A percentile compares a stretch with the other conserved stretches of the same genome.
phyloP scores from a whole-genome alignment of 352 stramenopile species.

The Phytophthora rubi region DNA sequence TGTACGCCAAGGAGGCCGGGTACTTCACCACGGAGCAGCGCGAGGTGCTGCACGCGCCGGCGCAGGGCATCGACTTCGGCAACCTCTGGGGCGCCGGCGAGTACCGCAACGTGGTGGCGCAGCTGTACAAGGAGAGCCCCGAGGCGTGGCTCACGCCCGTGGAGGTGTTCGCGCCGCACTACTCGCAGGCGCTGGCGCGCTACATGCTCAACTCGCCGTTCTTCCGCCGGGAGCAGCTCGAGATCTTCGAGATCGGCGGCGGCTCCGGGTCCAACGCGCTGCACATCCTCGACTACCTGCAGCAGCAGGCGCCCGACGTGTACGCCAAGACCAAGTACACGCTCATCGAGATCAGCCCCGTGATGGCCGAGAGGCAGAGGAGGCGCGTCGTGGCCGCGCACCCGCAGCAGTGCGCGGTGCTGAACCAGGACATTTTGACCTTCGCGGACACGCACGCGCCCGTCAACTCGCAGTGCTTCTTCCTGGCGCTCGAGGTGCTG shows the following conservation, averaged over 20 bases:
- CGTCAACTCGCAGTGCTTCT: conserved; percentile 70
- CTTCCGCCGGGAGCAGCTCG: conserved; percentile 46
- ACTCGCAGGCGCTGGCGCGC: conserved; percentile 84
- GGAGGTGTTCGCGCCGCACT: conserved; percentile 89
- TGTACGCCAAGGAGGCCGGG: conserved; percentile 79
- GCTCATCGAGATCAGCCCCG: conserved; percentile 89
- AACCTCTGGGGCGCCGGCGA: conserved; percentile 80
- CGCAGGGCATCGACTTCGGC: conserved; percentile 70
- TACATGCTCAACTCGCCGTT: conserved; percentile 89
- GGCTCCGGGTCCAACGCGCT: conserved; percentile 90
- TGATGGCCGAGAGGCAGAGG: conserved; percentile 85
- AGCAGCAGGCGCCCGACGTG: conserved; percentile 95
- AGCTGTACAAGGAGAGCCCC: conserved; percentile 70
- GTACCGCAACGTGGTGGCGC: conserved; percentile 66
- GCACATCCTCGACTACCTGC: conserved; percentile 92
- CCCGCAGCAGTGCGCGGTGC: conserved; percentile 65
- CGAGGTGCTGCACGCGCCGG: conserved; percentile 76
- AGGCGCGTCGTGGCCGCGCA: conserved; percentile 65
- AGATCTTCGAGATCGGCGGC: conserved; percentile 89
- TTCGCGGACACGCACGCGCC: conserved; percentile 65
- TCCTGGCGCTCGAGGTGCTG: conserved; percentile 89
- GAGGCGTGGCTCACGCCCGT: conserved; percentile 92
- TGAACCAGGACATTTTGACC: conserved; percentile 86
- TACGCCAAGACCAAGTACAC: conserved; percentile 94
- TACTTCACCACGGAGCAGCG: conserved; percentile 86